Conservation (phyloP, 129 eudicot genomes). For the Calendula officinalis region DNA sequence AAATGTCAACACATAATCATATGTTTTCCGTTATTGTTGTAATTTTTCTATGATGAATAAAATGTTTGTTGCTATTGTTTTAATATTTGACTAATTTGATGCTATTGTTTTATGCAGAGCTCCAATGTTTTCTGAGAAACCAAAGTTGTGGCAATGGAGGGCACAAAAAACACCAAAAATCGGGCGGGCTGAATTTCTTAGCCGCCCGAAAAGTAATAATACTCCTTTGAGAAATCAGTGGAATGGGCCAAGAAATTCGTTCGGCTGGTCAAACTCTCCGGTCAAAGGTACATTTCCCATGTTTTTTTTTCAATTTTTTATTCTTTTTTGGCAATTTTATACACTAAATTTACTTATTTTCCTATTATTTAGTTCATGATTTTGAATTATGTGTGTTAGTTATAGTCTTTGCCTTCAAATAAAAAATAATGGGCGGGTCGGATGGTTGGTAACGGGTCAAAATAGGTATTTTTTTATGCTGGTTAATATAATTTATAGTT, state of each 20-base stretch:
- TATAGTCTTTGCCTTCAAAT: too few relatives aligned
- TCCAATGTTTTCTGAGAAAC: constrained; percentile 20
- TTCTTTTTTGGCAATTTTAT: background rate
- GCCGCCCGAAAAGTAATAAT: constrained; percentile 44
- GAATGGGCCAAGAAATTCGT: constrained; percentile 42
- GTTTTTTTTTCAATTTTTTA: too few relatives aligned
- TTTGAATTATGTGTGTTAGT: background rate
- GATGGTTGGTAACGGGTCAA: constrained; percentile 1
- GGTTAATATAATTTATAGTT: background rate
- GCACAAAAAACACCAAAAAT: constrained; percentile 31
- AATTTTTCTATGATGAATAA: background rate
- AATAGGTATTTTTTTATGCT: background rate
- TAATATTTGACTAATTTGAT: constrained; percentile 10
- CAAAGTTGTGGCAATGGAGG: constrained; percentile 33
- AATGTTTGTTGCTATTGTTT: constrained; percentile 10
- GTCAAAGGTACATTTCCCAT: constrained; percentile 42
- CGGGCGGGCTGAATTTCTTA: constrained; percentile 62
- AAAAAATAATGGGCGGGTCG: background rate
- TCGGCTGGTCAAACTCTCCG: constrained; percentile 44
- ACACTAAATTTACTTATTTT: background rate
- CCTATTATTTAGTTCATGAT: background rate
- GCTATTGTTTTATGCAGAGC: constrained; percentile 36
- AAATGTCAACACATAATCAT: background rate
- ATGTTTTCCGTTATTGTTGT: background rate
- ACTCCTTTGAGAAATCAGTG: constrained; percentile 36